Evolutionary conservation across 176 grass and related monocot species (phyloP).

Genomic region (Zoysia pacifica): DNA sequence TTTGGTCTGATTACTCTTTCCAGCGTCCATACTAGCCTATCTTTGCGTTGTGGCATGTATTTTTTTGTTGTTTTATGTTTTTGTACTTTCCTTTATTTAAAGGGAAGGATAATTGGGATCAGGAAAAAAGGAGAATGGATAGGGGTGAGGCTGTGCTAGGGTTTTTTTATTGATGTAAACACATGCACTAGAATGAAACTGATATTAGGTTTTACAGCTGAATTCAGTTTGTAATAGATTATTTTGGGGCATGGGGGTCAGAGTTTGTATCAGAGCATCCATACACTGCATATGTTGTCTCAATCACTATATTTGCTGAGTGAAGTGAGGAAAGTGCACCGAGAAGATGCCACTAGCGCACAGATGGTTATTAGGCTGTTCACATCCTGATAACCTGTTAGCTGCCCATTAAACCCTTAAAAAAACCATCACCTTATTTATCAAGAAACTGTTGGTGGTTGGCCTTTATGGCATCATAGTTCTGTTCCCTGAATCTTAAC

Average conservation of each 20-base stretch:
- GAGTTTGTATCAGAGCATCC: background rate
- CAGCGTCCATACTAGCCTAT: background rate
- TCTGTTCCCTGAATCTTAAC: too few relatives aligned
- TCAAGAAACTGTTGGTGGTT: background rate
- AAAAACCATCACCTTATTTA: background rate
- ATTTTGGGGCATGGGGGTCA: background rate
- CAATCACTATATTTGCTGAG: background rate
- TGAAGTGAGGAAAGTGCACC: background rate
- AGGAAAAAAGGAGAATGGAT: background rate
- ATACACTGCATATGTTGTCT: background rate
- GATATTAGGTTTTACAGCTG: background rate
- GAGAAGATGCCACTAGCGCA: background rate
- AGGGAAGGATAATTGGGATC: background rate
- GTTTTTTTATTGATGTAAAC: background rate
- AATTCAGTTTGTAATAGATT: conserved; percentile 26
- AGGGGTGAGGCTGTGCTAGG: background rate
- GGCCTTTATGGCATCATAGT: background rate
- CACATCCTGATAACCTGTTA: background rate
- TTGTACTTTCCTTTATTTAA: background rate
- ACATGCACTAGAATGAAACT: background rate
- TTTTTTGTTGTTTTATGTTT: background rate
- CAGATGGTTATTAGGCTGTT: background rate
- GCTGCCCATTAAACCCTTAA: too few relatives aligned
- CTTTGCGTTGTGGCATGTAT: background rate
- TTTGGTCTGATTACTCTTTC: conserved; percentile 5